These are phyloP conservation scores for Cercospora janseana DNA, from an alignment of 2,329 filamentous ascomycete species.

Conservation along the genomic window DNA sequence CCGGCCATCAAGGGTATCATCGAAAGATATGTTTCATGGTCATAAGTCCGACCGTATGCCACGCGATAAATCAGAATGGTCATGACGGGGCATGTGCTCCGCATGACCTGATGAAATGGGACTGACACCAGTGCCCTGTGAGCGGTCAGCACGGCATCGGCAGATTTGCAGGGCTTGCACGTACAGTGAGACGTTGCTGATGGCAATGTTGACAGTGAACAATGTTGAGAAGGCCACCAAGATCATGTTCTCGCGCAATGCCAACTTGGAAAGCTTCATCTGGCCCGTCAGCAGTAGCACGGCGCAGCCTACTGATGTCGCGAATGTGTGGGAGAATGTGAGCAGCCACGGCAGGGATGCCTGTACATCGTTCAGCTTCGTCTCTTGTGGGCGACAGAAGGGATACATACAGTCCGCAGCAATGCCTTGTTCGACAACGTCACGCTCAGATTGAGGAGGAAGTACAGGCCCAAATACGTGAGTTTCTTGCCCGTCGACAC, in stretches of 20 bases:
- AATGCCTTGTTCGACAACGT: constrained; percentile 62
- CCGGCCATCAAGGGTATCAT: constrained; percentile 61
- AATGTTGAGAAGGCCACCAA: constrained; percentile 59
- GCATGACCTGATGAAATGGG: constrained; percentile 64
- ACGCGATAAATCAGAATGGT: constrained; percentile 61
- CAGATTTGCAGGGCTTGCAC: constrained; percentile 20
- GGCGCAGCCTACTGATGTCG: constrained; percentile 56
- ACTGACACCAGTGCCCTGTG: constrained; percentile 52
- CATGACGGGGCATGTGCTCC: constrained; percentile 61
- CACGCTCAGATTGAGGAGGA: constrained; percentile 50
- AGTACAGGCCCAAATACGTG: constrained; percentile 43
- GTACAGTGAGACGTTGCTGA: constrained; percentile 60
- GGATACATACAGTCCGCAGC: constrained; percentile 40
- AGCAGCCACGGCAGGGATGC: constrained; percentile 62
- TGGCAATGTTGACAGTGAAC: constrained; percentile 64
- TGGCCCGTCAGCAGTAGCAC: constrained; percentile 53
- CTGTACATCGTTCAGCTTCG: too few species aligned
- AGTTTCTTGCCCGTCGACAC: constrained; percentile 30
- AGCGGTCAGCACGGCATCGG: neutral
- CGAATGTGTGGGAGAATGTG: constrained; percentile 58
- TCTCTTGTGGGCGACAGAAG: too few species aligned
- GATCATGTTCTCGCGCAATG: constrained; percentile 53
- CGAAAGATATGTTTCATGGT: constrained; percentile 57
- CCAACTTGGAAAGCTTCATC: constrained; percentile 55
- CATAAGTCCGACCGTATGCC: constrained; percentile 57